Conservation (phyloP, 2,329 filamentous ascomycete species). For the Exophiala sp. region DNA sequence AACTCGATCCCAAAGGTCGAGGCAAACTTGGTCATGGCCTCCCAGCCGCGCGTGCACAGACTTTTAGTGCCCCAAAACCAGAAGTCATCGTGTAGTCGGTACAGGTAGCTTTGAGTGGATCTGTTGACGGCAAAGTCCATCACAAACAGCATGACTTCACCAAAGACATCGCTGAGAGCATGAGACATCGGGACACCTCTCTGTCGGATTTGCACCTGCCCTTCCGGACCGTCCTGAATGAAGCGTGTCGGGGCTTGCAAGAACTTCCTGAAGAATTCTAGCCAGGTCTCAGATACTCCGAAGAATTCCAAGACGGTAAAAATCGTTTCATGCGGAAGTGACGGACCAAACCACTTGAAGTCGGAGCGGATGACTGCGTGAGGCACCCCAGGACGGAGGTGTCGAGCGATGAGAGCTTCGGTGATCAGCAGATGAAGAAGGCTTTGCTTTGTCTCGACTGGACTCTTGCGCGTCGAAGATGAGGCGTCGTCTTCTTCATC, state of each 20-base stretch:
- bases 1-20: constrained; percentile 55
- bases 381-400: constrained; percentile 14
- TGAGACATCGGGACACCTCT: constrained; percentile 61
- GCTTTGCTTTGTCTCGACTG: constrained; percentile 52
- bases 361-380: constrained; percentile 53
- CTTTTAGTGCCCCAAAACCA: constrained; percentile 63
- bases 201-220: constrained; percentile 44
- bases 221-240: constrained; percentile 49
- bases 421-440: constrained; percentile 56
- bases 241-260: constrained; percentile 60
- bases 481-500: constrained; percentile 34
- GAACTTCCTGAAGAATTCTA: constrained; percentile 58
- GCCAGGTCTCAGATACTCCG: constrained; percentile 55
- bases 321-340: constrained; percentile 58
- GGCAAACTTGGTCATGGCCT: constrained; percentile 54
- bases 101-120: constrained; percentile 47
- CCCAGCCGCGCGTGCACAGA: constrained; percentile 57
- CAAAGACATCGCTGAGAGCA: constrained; percentile 56
- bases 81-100: constrained; percentile 62
- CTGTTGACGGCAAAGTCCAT: constrained; percentile 64
- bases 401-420: constrained; percentile 49
- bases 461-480: constrained; percentile 34
- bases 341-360: constrained; percentile 57
- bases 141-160: constrained; percentile 61
- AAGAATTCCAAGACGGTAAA: constrained; percentile 57